These are phyloP conservation scores for Termitomyces sp. DNA, from an alignment of 768 basidiomycete species.

Conservation along the genomic window DNA sequence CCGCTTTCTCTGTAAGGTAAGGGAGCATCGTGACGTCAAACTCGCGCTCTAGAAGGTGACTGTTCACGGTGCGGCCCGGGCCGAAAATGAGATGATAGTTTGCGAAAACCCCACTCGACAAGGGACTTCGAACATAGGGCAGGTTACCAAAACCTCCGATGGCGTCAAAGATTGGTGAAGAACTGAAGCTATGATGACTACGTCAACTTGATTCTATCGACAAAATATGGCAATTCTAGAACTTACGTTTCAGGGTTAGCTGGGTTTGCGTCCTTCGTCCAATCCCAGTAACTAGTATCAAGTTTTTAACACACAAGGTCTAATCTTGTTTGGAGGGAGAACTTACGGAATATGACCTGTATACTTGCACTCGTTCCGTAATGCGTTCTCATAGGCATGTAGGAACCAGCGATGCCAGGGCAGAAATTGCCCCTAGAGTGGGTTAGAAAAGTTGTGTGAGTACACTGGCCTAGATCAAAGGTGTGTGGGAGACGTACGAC, in stretches of 20 bases:
- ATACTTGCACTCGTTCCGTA: slow-evolving; percentile 22
- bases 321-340: neutral
- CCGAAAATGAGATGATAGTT: slow-evolving; percentile 27
- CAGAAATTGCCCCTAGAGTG: slow-evolving; percentile 24
- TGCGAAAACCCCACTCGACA: slow-evolving; percentile 29
- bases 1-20: slow-evolving; percentile 16
- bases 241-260: slow-evolving; percentile 14
- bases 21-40: slow-evolving; percentile 17
- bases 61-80: slow-evolving; percentile 26
- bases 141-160: slow-evolving; percentile 32
- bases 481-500: neutral
- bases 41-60: slow-evolving; percentile 24
- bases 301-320: neutral
- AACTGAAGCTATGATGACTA: slow-evolving; percentile 20
- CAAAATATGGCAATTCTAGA: neutral
- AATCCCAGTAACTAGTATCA: slow-evolving; percentile 35
- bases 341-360: slow-evolving; percentile 19
- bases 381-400: slow-evolving; percentile 16
- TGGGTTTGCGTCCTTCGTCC: slow-evolving; percentile 28
- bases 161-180: slow-evolving; percentile 30
- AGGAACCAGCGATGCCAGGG: slow-evolving; percentile 26
- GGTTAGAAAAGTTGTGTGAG: neutral
- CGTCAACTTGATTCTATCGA: neutral
- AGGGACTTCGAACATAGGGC: slow-evolving; percentile 20
- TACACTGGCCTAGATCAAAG: no score